Evolutionary conservation across 108 stramenopile genomes (phyloP).

Genomic region (Skeletonema marinoi): DNA sequence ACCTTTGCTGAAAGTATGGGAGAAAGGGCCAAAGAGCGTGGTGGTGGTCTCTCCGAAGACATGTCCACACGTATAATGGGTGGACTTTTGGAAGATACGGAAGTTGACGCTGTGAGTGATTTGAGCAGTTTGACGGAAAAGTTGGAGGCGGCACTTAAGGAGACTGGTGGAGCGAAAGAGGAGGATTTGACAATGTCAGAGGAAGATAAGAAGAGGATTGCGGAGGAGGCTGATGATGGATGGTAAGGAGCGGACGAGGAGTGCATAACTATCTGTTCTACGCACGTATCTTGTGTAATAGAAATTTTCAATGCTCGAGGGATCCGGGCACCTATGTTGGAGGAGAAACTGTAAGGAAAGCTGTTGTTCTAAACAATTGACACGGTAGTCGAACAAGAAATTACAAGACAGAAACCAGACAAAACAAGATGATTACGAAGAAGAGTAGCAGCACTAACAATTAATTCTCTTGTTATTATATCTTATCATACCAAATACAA

Average conservation of each 20-base stretch:
- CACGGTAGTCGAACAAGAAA: not conserved
- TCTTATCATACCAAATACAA: not conserved
- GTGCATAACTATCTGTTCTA: not conserved
- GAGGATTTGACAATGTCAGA: constrained; percentile 73
- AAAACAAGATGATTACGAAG: not conserved
- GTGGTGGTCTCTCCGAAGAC: constrained; percentile 73
- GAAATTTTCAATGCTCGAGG: not conserved
- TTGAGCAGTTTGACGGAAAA: constrained; percentile 76
- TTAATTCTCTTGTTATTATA: not conserved
- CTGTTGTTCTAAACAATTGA: not conserved
- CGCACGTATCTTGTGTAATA: not conserved
- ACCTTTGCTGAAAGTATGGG: constrained; percentile 82
- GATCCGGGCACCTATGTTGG: not conserved
- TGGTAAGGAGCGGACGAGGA: constrained; percentile 51
- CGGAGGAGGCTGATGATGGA: constrained; percentile 86
- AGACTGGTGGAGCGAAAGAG: constrained; percentile 62
- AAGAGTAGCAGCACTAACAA: not conserved
- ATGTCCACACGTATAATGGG: constrained; percentile 78
- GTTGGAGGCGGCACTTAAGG: constrained; percentile 79
- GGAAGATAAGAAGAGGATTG: constrained; percentile 78
- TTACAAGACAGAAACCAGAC: not conserved
- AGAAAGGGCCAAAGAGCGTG: constrained; percentile 78
- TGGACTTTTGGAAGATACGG: constrained; percentile 84
- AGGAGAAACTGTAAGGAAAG: not conserved
- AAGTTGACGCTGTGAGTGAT: constrained; percentile 78